Conservation (phyloP, 352 stramenopile species). For the Paralagenidium karlingii region DNA sequence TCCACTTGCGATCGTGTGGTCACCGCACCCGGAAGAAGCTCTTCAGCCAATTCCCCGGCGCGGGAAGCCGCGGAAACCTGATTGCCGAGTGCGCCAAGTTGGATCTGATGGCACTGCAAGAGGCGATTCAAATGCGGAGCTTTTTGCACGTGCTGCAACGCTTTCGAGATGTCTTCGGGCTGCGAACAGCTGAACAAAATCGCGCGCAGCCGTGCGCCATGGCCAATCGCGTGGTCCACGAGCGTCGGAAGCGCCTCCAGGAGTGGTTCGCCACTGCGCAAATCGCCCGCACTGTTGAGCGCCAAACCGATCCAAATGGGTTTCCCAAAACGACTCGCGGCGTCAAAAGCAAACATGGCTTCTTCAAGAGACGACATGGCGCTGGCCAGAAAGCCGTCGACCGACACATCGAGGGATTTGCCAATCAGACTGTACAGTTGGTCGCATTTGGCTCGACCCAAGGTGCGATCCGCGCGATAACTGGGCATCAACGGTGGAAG, state of each 20-base stretch:
- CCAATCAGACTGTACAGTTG: slow-evolving; percentile 65
- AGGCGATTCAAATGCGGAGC: slow-evolving; percentile 11
- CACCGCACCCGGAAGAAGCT: slow-evolving; percentile 55
- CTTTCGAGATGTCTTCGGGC: slow-evolving; percentile 82
- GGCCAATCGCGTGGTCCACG: slow-evolving; percentile 8
- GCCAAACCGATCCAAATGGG: slow-evolving; percentile 83
- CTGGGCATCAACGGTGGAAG: slow-evolving; percentile 85
- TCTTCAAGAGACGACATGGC: slow-evolving; percentile 86
- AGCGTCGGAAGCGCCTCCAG: slow-evolving; percentile 32
- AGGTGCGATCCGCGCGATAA: slow-evolving; percentile 80
- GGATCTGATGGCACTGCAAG: slow-evolving; percentile 20
- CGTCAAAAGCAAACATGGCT: slow-evolving; percentile 69
- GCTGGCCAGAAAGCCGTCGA: slow-evolving; percentile 80
- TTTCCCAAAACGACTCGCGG: slow-evolving; percentile 38
- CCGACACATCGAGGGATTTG: slow-evolving; percentile 53
- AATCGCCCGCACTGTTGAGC: slow-evolving; percentile 41
- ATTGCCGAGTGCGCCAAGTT: slow-evolving; percentile 81
- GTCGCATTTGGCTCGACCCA: slow-evolving; percentile 51
- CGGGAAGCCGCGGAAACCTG: slow-evolving; percentile 60
- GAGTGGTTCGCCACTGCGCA: slow-evolving; percentile 72
- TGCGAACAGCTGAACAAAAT: slow-evolving; percentile 90
- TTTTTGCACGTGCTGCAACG: slow-evolving; percentile 38
- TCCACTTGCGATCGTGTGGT: slow-evolving; percentile 41
- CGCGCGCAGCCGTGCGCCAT: slow-evolving; percentile 19
- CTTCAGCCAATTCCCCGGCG: slow-evolving; percentile 46